A percentile compares a stretch with the other conserved stretches of the same genome.
phyloP scores from a whole-genome alignment of 1,284 basidiomycete species.

The Ustilago esculenta region DNA sequence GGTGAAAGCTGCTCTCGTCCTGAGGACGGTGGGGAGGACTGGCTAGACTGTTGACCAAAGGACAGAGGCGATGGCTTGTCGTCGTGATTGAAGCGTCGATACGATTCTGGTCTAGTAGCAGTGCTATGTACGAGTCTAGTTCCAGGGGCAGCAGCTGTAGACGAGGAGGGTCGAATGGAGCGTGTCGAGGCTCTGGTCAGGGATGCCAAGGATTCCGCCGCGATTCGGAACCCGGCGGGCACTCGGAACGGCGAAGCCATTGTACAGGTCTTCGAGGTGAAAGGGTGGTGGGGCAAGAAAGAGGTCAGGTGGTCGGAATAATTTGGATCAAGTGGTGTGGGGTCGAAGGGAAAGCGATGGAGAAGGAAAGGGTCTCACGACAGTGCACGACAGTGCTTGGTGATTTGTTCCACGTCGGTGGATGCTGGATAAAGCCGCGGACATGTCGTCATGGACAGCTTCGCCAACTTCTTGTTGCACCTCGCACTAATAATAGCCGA shows the following conservation, averaged over 20 bases:
- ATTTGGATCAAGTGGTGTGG: no score
- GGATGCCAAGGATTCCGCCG: constrained; percentile 1
- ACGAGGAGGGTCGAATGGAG: not conserved
- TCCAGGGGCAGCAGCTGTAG: not conserved
- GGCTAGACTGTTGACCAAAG: not conserved
- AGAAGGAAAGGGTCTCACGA: not conserved
- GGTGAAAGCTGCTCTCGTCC: constrained; percentile 27
- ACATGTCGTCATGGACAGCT: no score
- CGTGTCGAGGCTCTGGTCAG: not conserved
- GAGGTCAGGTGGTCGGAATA: no score
- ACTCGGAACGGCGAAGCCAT: constrained; percentile 8
- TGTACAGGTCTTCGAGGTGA: no score
- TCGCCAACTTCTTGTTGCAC: no score
- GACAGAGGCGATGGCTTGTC: not conserved
- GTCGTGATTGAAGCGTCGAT: constrained; percentile 9
- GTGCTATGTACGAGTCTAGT: constrained; percentile 2
- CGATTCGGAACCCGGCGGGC: not conserved
- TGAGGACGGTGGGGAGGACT: constrained; percentile 4
- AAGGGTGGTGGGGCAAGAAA: no score
- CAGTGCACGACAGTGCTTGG: not conserved
- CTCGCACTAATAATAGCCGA: no score
- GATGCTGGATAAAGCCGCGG: no score
- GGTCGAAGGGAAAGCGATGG: not conserved
- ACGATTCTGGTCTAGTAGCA: not conserved
- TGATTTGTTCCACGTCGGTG: no score